Base-by-base conservation (phyloP, 2,329 filamentous ascomycete species). In the Verticillium zaregamsianum region DNA sequence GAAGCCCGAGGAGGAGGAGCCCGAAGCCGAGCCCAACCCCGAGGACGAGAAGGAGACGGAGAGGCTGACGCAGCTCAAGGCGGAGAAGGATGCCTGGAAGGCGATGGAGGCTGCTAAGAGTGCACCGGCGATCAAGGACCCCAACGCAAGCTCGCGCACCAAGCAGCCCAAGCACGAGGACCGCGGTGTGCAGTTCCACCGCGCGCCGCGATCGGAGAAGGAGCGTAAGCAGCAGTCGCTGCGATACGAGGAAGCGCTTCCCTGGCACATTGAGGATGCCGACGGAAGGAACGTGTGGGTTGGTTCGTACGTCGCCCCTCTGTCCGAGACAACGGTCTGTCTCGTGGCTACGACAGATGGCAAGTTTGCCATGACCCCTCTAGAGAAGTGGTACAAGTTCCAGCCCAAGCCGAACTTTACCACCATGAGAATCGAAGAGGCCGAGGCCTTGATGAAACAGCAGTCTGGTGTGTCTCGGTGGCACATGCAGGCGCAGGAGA, bases 341-440 rank as follows among this genome's bases (percentile, higher is more conserved):
- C 84, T 94, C 45, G 83, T 92, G 54, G 63, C 64, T 7, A 89
- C 92, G 37, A 84, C 87, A 40, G 83, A 86, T 11, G 82, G 82
- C 2, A 86, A 83, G 57, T 95, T 96, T 72, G 88, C 89, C 62
- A 91, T 98, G 87, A 83, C 97, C 3, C 96, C 96, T 0, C 78
- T 98, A 20, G 94, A 99, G 76, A 97, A 97, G 71, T 97, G 91
- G 89, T 99, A 99, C 78, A 90, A 87, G 61, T 96, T 97, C 72
- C 88, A 85, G 4, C 83, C 89, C 54, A 94, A 94, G 72, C 90
- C 92, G 61, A 86, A 89, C 12, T 94, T 95, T 71, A 88, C 90
- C 71, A 84, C 87, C 0, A 86, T 93, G 73, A 89, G 87, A 0
- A 87, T 93, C 12, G 93, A 97, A 65, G 89, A 97, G 72, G 92